These are phyloP conservation scores for Picea abies DNA, from an alignment of 83 land plant genomes.

Conservation along the genomic window DNA sequence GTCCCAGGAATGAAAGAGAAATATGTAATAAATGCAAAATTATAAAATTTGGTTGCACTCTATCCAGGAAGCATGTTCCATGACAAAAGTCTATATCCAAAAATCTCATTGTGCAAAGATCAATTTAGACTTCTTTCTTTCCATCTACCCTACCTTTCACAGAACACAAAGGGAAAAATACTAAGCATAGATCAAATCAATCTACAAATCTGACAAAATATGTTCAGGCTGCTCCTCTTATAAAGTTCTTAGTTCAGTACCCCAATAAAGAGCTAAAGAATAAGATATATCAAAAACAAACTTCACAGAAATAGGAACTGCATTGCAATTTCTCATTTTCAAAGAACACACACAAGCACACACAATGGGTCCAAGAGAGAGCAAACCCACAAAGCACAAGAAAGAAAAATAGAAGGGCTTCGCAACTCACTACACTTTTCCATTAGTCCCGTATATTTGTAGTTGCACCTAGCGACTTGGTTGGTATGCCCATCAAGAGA, in stretches of 20 bases:
- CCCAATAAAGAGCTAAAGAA: no score
- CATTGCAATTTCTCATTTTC: neutral
- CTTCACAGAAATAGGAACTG: neutral
- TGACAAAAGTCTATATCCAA: neutral
- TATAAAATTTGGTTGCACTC: neutral
- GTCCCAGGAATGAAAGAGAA: neutral
- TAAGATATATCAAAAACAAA: neutral
- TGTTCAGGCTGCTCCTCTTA: neutral
- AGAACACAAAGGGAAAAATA: neutral
- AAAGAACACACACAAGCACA: neutral
- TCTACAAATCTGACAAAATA: neutral
- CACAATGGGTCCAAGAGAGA: no score
- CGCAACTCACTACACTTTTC: no score
- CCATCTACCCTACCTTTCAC: neutral
- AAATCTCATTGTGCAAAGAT: neutral
- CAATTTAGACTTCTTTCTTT: neutral
- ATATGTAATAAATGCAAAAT: neutral
- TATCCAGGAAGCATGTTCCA: neutral
- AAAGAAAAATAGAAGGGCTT: no score
- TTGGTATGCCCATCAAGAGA: no score
- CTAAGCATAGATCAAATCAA: neutral
- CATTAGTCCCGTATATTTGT: no score
- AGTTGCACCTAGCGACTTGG: no score
- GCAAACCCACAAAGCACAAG: no score
- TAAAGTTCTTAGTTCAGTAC: neutral